phyloP scores from a whole-genome alignment of 441 rosid species.

The Populus hybrid region DNA sequence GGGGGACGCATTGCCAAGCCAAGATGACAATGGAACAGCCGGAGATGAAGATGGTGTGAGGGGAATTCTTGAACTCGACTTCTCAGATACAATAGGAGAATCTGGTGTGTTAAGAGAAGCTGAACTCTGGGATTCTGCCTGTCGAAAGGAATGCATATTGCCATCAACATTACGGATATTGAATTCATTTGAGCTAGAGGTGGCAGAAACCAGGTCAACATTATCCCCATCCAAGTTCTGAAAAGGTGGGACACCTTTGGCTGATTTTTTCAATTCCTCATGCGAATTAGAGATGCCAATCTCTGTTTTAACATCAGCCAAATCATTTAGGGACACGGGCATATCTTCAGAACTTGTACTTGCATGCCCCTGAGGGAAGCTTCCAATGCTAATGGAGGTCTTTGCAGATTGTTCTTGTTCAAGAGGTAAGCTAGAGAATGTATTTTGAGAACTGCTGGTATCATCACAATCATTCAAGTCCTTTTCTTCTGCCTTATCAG shows the following conservation, averaged over 20 bases:
- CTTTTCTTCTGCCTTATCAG: slow-evolving; percentile 79
- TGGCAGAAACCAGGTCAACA: slow-evolving; percentile 49
- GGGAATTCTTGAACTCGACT: slow-evolving; percentile 61
- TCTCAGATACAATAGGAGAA: slow-evolving; percentile 91
- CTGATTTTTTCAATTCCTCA: slow-evolving; percentile 50
- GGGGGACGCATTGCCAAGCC: slow-evolving; percentile 67
- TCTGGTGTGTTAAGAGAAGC: slow-evolving; percentile 53
- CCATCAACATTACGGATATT: slow-evolving; percentile 42
- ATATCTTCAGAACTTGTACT: slow-evolving; percentile 91
- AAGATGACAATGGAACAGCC: slow-evolving; percentile 79
- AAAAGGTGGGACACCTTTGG: slow-evolving; percentile 46
- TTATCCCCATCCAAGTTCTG: slow-evolving; percentile 46
- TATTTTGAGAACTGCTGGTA: slow-evolving; percentile 74
- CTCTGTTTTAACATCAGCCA: slow-evolving; percentile 50
- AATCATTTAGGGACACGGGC: slow-evolving; percentile 40
- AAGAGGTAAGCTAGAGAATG: slow-evolving; percentile 80
- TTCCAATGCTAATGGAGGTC: slow-evolving; percentile 85
- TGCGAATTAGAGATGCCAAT: slow-evolving; percentile 34
- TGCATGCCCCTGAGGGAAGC: slow-evolving; percentile 86
- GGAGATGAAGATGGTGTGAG: slow-evolving; percentile 65
- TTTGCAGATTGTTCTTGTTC: slow-evolving; percentile 83
- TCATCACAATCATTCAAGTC: slow-evolving; percentile 78
- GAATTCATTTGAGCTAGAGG: slow-evolving; percentile 58
- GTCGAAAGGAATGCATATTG: slow-evolving; percentile 37
- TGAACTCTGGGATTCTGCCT: slow-evolving; percentile 70